Evolutionary conservation across 2,329 filamentous ascomycete species (phyloP).

Genomic region (Fusarium abutilonis): DNA sequence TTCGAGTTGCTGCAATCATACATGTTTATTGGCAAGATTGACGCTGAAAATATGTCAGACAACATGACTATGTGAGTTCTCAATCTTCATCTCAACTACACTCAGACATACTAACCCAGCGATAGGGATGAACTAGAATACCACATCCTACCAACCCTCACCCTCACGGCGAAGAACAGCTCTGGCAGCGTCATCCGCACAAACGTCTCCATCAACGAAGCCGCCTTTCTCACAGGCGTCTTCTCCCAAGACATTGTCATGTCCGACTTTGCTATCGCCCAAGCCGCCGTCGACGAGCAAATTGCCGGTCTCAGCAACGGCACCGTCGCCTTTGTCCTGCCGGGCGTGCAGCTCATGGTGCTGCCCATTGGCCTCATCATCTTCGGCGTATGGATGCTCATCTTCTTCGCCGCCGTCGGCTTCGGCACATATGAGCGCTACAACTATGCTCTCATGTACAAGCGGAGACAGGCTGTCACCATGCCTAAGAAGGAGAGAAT

Average conservation of each 20-base stretch:
- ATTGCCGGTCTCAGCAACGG: constrained; percentile 58
- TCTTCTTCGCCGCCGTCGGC: constrained; percentile 67
- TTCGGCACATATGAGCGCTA: constrained; percentile 74
- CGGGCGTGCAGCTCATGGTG: constrained; percentile 73
- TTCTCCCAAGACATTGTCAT: constrained; percentile 69
- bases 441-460: constrained; percentile 71
- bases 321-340: constrained; percentile 72
- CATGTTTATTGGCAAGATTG: constrained; percentile 75
- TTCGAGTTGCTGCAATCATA: constrained; percentile 68
- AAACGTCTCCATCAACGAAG: constrained; percentile 74
- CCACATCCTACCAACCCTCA: constrained; percentile 74
- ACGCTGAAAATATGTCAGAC: constrained; percentile 62
- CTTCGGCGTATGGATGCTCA: constrained; percentile 67
- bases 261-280: constrained; percentile 61
- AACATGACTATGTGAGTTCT: constrained; percentile 70
- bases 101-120: constrained; percentile 14
- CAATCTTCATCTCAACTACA: constrained; percentile 21
- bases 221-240: constrained; percentile 75
- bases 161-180: constrained; percentile 67
- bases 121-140: constrained; percentile 66
- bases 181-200: constrained; percentile 65
- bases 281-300: constrained; percentile 60
- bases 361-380: constrained; percentile 77
- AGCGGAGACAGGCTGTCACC: constrained; percentile 49
- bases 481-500: constrained; percentile 32